Percentiles rank a stretch among this genome's conserved stretches.
Evolutionary conservation across 805 yeast species (phyloP).

Genomic region (Kazachstania viticola): DNA sequence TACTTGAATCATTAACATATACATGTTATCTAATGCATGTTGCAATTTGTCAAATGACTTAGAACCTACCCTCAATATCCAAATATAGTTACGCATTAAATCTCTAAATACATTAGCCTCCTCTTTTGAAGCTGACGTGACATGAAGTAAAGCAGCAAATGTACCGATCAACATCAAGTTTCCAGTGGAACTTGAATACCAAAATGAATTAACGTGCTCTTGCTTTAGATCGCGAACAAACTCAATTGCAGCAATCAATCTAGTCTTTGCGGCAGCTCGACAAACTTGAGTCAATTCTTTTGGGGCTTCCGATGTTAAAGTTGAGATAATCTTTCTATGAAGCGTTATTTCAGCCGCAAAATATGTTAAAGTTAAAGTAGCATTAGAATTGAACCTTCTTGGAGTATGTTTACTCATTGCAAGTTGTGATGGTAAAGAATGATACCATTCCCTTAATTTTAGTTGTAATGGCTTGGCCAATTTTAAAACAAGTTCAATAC

Average conservation of each 20-base stretch:
- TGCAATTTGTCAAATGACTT: slow-evolving; percentile 69
- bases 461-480: slow-evolving; percentile 75
- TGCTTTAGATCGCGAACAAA: slow-evolving; percentile 64
- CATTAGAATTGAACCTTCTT: slow-evolving; percentile 58
- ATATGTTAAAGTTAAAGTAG: slow-evolving; percentile 72
- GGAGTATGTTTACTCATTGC: slow-evolving; percentile 53
- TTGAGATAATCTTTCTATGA: slow-evolving; percentile 64
- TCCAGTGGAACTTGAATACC: slow-evolving; percentile 76
- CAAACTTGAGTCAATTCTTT: slow-evolving; percentile 54
- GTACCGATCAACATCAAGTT: slow-evolving; percentile 78
- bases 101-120: slow-evolving; percentile 57
- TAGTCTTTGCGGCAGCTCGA: slow-evolving; percentile 72
- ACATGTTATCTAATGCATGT: slow-evolving; percentile 62
- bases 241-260: slow-evolving; percentile 73
- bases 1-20: slow-evolving; percentile 58
- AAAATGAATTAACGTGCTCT: slow-evolving; percentile 78
- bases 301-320: slow-evolving; percentile 35
- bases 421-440: slow-evolving; percentile 49
- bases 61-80: slow-evolving; percentile 63
- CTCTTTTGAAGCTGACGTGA: slow-evolving; percentile 49
- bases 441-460: slow-evolving; percentile 65
- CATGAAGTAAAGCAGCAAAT: slow-evolving; percentile 71
- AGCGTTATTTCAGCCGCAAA: slow-evolving; percentile 82
- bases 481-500: slow-evolving; percentile 57
- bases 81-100: slow-evolving; percentile 62